Conservation (phyloP, 2,329 filamentous ascomycete species). For the Ceratocystis lukuohia region DNA sequence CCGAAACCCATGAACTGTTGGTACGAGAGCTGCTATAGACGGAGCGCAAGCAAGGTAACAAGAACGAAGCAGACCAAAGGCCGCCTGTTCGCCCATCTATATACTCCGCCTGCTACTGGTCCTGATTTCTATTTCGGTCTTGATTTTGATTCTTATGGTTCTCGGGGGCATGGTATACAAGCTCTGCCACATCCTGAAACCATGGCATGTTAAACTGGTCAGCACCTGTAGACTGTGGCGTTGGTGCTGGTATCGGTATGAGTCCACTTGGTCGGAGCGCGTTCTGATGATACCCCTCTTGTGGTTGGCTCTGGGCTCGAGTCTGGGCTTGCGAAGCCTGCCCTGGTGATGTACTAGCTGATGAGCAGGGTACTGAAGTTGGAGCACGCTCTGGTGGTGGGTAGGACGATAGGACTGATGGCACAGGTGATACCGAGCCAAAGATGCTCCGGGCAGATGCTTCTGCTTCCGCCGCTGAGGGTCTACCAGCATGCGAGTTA, state of each 20-base stretch:
- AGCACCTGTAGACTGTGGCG: neutral
- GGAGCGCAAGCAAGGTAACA: neutral
- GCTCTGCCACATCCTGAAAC: constrained; percentile 3
- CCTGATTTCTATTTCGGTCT: neutral
- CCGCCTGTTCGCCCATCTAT: neutral
- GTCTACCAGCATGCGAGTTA: constrained; percentile 27
- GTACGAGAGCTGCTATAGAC: neutral
- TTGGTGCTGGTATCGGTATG: neutral
- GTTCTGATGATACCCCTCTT: neutral
- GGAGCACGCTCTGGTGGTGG: too few relatives aligned
- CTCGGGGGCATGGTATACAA: neutral
- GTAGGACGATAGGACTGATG: neutral
- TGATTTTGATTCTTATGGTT: neutral
- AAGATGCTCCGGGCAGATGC: neutral
- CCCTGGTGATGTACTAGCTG: neutral
- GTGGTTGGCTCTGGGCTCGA: neutral
- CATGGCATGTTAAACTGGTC: neutral
- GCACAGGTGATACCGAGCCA: neutral
- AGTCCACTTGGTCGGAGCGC: neutral
- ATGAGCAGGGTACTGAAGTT: too few relatives aligned
- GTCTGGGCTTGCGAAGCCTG: neutral
- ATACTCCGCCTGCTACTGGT: neutral
- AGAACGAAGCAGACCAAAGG: neutral
- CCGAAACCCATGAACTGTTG: neutral
- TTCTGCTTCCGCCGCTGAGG: constrained; percentile 7